Evolutionary conservation across 257 asterid species (phyloP), one percentile per base, ranked within the genome.

Genomic region (Linderniella brevidens): DNA sequence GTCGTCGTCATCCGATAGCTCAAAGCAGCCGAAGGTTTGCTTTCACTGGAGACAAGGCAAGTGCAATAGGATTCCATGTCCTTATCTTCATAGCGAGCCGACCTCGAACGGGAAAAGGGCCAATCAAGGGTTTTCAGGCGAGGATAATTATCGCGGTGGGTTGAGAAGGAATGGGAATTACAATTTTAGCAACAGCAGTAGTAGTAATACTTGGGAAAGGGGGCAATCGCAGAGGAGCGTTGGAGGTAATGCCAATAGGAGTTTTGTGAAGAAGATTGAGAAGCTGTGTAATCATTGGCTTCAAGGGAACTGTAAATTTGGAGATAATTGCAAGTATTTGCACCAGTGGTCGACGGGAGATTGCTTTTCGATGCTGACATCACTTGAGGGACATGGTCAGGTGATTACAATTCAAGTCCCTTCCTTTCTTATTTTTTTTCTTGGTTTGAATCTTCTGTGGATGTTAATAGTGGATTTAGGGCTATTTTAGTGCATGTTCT

Each of bases 341-440:
- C 99, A 90, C 69, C 78, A 82, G 47, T 90, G 96, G 94, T 77
- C 76, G 8, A 64, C 90, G 0, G 92, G 86, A 17, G 85, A 75
- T 57, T 71, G 83, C 65, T 82, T 82, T 53, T 14, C 80, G 19
- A 69, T 79, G 53, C 65, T 90, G 73, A 64, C 93, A 10, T 68
- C 69, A 52, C 92, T 90, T 14, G 93, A 90, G 57, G 96, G 99
- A 45, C 99, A 90, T 58, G 79, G 77, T 53, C 76, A 75, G 96
- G 99, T 86, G 13, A 7, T 37, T 35, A 12, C 17, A 43, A 8
- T 17, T 54, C 35, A 4, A 18, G 36, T 48, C 38, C 42, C 37
- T 39, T 18, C 48, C 6, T 38, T 45, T 12, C 3, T 39, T 43
- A 38, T 45, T 0, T 13, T 58, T 15, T 36, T 14, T 18, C 37